These are phyloP conservation scores for Oryza glumipatula DNA, from an alignment of 176 grass and related monocot genomes.

Conservation along the genomic window DNA sequence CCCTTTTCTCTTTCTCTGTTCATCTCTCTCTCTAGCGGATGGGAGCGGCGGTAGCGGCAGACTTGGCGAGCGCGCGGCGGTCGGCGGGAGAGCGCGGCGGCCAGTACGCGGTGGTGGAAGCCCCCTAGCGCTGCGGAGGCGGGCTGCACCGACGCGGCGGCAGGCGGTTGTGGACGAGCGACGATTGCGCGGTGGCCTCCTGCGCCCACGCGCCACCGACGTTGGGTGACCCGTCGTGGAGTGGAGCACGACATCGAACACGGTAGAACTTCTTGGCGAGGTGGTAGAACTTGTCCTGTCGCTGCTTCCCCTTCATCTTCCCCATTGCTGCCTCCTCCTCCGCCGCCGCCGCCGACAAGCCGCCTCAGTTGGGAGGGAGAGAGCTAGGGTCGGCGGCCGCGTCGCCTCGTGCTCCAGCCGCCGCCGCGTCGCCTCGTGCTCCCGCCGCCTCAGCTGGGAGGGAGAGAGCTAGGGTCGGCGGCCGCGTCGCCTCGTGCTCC, in stretches of 20 bases:
- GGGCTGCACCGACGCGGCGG: slow-evolving; percentile 35
- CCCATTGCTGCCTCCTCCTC: slow-evolving; percentile 54
- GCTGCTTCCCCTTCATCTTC: slow-evolving; percentile 91
- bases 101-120: too few relatives aligned
- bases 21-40: too few relatives aligned
- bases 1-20: too few relatives aligned
- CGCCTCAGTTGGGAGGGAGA: neutral
- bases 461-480: too few relatives aligned
- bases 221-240: slow-evolving; percentile 78
- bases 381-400: slow-evolving; percentile 39
- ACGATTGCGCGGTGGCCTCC: slow-evolving; percentile 83
- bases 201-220: slow-evolving; percentile 89
- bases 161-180: slow-evolving; percentile 53
- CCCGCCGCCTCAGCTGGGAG: too few relatives aligned
- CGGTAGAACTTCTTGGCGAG: slow-evolving; percentile 70
- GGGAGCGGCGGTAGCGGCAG: too few relatives aligned
- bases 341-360: slow-evolving; percentile 14
- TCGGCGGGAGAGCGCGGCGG: too few relatives aligned
- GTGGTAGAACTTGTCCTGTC: slow-evolving; percentile 90
- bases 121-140: too few relatives aligned
- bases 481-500: too few relatives aligned
- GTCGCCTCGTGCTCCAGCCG: too few relatives aligned
- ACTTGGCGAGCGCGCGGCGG: too few relatives aligned
- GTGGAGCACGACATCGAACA: slow-evolving; percentile 86
- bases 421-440: too few relatives aligned